phyloP scores from a whole-genome alignment of 108 stramenopile genomes.

The Cyclotella sp. region DNA sequence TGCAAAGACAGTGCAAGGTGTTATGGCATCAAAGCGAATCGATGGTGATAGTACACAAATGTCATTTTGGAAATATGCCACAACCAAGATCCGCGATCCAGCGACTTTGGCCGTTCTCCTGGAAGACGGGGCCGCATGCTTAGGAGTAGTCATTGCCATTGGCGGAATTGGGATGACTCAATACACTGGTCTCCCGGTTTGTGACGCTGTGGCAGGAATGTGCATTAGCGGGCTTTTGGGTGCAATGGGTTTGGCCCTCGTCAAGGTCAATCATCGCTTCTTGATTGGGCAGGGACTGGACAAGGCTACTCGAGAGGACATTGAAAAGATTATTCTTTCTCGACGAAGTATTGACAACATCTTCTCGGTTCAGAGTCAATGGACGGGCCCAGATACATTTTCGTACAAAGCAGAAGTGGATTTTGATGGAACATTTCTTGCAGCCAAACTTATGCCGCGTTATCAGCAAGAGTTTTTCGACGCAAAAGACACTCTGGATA shows the following conservation, averaged over 20 bases:
- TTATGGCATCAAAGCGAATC: slow-evolving; percentile 45
- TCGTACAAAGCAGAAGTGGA: slow-evolving; percentile 98
- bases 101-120: slow-evolving; percentile 94
- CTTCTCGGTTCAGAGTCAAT: slow-evolving; percentile 91
- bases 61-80: slow-evolving; percentile 69
- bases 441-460: slow-evolving; percentile 90
- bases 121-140: slow-evolving; percentile 97
- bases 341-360: slow-evolving; percentile 90
- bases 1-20: slow-evolving; percentile 70
- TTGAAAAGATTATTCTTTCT: slow-evolving; percentile 81
- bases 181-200: slow-evolving; percentile 79
- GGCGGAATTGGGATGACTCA: slow-evolving; percentile 91
- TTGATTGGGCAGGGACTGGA: slow-evolving; percentile 95
- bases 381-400: slow-evolving; percentile 97
- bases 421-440: slow-evolving; percentile 98
- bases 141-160: slow-evolving; percentile 93
- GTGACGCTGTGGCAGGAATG: slow-evolving; percentile 92
- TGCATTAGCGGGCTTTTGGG: slow-evolving; percentile 89
- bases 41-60: slow-evolving; percentile 52
- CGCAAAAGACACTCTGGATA: slow-evolving; percentile 66
- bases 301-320: slow-evolving; percentile 79
- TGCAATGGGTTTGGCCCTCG: slow-evolving; percentile 87
- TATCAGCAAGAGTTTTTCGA: slow-evolving; percentile 75
- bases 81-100: slow-evolving; percentile 88
- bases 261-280: slow-evolving; percentile 89